Base-by-base conservation (phyloP, 1,284 basidiomycete genomes). In the Leccinum pachyderme region DNA sequence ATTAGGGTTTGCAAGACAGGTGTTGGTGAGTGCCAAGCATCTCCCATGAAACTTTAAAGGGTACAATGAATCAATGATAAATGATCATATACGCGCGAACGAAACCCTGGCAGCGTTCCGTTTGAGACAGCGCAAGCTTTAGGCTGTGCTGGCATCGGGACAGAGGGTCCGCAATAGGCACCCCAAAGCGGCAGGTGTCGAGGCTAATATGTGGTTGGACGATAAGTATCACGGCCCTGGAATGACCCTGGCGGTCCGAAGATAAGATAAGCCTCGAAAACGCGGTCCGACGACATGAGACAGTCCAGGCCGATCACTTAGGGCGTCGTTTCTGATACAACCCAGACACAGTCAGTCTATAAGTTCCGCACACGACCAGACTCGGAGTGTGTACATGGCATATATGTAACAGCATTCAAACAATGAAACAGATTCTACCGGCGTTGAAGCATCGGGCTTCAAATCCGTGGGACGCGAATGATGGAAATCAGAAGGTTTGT, bases 381-480 rank as follows among this genome's bases (percentile, higher is more conserved):
- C 25, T 27, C 35, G n/a, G 15, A 24, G 25, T 27, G 25, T 45
- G 43, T 45, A 45, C 8, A 45, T 11, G 37, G 25, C 39, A 45
- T 45, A 45, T 45, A 45, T 27, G 43, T n/a, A 24, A 27, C 8
- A 11, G 27, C 1, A 18, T 18, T 27, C 8, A 1, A 27, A 27
- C 43, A n/a, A 13, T 27, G 39, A 41, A 4, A 7, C 18, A 25
- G 37, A 39, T 18, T 18, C 18, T 18, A 39, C 37, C 11, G 18
- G 37, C 37, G 18, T 18, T 18, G 18, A 18, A 18, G 18, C 22
- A 18, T 27, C 24, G 9, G 27, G 7, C 25, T 32, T 59, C 43
- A 58, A 13, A 27, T 15, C 2, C 48, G 57, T 22, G 57, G 57
- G 8, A 58, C 57, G 29, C 48, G 57, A 27, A 58, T 59, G 29